A percentile compares a stretch with the other conserved stretches of the same genome.
These are phyloP conservation scores for Aspergillus tanneri DNA, from an alignment of 2,329 filamentous ascomycete species.

Conservation along the genomic window DNA sequence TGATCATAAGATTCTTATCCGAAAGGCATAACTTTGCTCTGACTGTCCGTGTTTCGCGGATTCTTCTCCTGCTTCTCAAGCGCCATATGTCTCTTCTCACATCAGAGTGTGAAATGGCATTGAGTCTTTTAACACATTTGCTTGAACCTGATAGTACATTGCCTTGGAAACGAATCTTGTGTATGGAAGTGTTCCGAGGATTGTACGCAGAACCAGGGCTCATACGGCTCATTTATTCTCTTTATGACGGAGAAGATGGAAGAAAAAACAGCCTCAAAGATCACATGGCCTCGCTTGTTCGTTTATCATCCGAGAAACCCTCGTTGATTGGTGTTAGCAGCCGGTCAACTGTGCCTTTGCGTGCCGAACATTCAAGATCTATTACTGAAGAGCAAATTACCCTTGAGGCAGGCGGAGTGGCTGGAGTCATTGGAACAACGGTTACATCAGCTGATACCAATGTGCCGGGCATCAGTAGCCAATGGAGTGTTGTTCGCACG, in stretches of 20 bases:
- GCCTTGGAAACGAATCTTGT: slow-evolving; percentile 82
- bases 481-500: slow-evolving; percentile 85
- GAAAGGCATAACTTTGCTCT: slow-evolving; percentile 77
- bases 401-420: slow-evolving; percentile 81
- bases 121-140: slow-evolving; percentile 78
- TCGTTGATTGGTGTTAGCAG: slow-evolving; percentile 81
- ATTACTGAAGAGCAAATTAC: slow-evolving; percentile 76
- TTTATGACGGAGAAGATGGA: slow-evolving; percentile 72
- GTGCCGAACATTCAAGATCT: slow-evolving; percentile 56
- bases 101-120: slow-evolving; percentile 76
- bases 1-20: slow-evolving; percentile 74
- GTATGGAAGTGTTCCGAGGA: slow-evolving; percentile 85
- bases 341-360: slow-evolving; percentile 78
- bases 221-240: slow-evolving; percentile 73
- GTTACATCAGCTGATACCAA: slow-evolving; percentile 65
- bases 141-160: slow-evolving; percentile 78
- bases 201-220: slow-evolving; percentile 79
- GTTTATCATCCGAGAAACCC: slow-evolving; percentile 87
- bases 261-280: slow-evolving; percentile 77
- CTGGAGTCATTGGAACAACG: slow-evolving; percentile 78
- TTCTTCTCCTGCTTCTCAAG: slow-evolving; percentile 77
- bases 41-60: slow-evolving; percentile 76
- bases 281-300: slow-evolving; percentile 84
- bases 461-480: slow-evolving; percentile 74
- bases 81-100: slow-evolving; percentile 73